Conservation (phyloP, 345 rosid species). For the Syzygium oleosum region DNA sequence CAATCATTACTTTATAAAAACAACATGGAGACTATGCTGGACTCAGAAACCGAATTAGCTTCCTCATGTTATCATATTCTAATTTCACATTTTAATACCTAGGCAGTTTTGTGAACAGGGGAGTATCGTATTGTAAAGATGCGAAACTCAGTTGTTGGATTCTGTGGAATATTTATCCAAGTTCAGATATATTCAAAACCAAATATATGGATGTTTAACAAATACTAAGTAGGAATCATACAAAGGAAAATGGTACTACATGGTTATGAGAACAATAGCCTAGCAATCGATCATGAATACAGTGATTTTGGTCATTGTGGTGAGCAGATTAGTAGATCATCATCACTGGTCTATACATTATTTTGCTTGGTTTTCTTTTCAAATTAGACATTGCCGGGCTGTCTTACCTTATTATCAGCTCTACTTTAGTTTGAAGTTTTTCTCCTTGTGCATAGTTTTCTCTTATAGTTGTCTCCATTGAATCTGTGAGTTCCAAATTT, state of each 20-base stretch:
- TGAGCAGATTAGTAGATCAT: not conserved
- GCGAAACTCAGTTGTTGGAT: not conserved
- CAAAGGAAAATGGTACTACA: not conserved
- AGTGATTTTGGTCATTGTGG: not conserved
- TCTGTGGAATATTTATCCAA: not conserved
- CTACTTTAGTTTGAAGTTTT: not conserved
- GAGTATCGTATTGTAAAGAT: not conserved
- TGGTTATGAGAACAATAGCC: not conserved
- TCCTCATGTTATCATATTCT: not conserved
- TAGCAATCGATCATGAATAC: not conserved
- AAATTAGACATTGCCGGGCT: not conserved
- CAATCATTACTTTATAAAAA: not conserved
- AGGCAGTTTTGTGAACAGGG: not conserved
- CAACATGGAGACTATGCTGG: not conserved
- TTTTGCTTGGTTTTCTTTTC: not conserved
- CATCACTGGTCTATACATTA: not conserved
- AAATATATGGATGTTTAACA: not conserved
- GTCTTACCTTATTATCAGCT: not conserved
- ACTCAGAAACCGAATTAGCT: not conserved
- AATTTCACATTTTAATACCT: not conserved
- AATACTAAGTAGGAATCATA: not conserved
- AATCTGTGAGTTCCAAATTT: not conserved
- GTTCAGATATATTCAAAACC: not conserved
- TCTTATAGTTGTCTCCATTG: not conserved
- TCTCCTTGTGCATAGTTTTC: not conserved